Evolutionary conservation across 106 monocot species (phyloP), one percentile per base, ranked within the genome.

Genomic region (Dactylorhiza incarnata): DNA sequence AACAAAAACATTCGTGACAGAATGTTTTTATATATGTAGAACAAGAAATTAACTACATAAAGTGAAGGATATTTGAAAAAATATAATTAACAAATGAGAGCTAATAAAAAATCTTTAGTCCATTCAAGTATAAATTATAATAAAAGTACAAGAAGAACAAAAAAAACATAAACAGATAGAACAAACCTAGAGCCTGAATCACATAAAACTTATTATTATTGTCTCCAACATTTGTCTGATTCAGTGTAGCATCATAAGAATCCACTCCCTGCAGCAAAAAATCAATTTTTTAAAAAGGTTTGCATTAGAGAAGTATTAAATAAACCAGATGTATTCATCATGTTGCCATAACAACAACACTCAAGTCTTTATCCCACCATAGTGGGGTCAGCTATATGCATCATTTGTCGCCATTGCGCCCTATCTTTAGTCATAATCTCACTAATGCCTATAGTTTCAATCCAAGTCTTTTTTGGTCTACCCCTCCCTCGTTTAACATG

Each of bases 131-230:
- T 45, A 45, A 69, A 45, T 16, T 44, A 69, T 16, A 45, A 7
- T 43, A 69, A 45, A 44, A 69, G 16, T 43, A 69, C 44, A 44
- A 69, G 16, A 69, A 69, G 45, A 45, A 37, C 12, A 24, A 16
- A 69, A 73, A 46, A 72, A 63, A 48, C 15, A 48, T 26, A 43
- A 73, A 70, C 46, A 66, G 25, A 70, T 59, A 77, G 68, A 77
- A 85, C 84, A 65, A 43, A 92, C 95, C 90, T 86, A 92, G 82
- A 84, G 80, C 85, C 81, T 95, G 95, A 74, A 95, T 92, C 49
- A 92, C 76, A 83, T 85, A 95, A 66, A 95, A 92, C 74, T 95
- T 95, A 80, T 95, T 95, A 75, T 92, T 92, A 78, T 92, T 95
- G 9, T 86, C 76, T 65, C 92, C 90, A 80, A 95, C 86, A 90